A percentile compares a stretch with the other conserved stretches of the same genome.
phyloP scores from a whole-genome alignment of 495 filamentous ascomycete genomes.

The Glonium stellatum region DNA sequence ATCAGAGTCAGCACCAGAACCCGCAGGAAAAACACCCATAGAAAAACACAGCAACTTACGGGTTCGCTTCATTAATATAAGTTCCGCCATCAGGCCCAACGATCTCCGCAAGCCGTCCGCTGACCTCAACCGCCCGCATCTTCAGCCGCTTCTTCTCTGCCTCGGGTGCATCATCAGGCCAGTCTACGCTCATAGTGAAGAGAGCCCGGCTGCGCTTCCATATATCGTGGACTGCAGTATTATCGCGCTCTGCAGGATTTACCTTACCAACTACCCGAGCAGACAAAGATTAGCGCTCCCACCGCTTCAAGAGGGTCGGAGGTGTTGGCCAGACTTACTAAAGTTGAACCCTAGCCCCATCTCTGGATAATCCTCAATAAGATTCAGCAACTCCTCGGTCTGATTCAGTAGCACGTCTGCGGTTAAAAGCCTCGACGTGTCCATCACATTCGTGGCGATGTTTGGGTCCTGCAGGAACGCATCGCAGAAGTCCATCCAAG shows the following conservation, averaged over 20 bases:
- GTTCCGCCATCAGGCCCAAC: constrained; percentile 5
- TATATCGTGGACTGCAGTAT: constrained; percentile 4
- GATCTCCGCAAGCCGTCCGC: constrained; percentile 6
- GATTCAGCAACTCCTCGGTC: constrained; percentile 17
- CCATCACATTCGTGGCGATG: constrained; percentile 19
- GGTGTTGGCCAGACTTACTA: background rate
- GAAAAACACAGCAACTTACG: background rate
- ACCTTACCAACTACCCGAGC: constrained; percentile 12
- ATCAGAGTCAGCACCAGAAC: too few species aligned
- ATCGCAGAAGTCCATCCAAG: constrained; percentile 14
- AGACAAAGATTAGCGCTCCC: too few species aligned
- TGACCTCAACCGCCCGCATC: constrained; percentile 6
- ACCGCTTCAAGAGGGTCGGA: too few species aligned
- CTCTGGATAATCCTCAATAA: constrained; percentile 7
- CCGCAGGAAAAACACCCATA: too few species aligned
- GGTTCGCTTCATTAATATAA: constrained; percentile 10
- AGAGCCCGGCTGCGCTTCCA: constrained; percentile 7
- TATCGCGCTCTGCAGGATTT: background rate
- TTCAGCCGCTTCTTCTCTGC: constrained; percentile 3
- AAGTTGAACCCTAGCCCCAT: constrained; percentile 10
- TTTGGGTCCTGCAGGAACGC: constrained; percentile 21
- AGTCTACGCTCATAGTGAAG: constrained; percentile 11
- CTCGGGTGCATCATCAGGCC: constrained; percentile 4
- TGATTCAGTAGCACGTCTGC: constrained; percentile 14
- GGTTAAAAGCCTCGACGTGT: constrained; percentile 17